Evolutionary conservation across 2,329 filamentous ascomycete genomes (phyloP).

Genomic region (Rhexocercosporidium sp.): DNA sequence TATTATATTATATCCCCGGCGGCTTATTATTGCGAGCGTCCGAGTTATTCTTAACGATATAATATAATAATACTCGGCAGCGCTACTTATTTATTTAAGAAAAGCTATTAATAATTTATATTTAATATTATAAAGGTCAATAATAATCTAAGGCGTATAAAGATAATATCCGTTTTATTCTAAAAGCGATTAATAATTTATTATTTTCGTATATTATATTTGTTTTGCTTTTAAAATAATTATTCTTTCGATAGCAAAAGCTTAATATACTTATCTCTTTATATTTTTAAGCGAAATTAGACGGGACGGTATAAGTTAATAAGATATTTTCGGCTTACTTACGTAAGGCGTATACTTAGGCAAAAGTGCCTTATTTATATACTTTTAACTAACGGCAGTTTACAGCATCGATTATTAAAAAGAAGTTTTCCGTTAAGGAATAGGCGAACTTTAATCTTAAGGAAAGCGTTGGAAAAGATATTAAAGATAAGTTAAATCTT

Average conservation of each 20-base stretch:
- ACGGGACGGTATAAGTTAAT: slow-evolving; percentile 18
- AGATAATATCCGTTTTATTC: too few species aligned
- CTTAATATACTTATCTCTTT: slow-evolving; percentile 14
- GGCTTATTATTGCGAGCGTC: too few species aligned
- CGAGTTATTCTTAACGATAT: too few species aligned
- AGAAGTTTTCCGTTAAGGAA: slow-evolving; percentile 26
- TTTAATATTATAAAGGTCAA: slow-evolving; percentile 27
- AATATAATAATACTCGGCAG: too few species aligned
- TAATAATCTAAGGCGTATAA: slow-evolving; percentile 23
- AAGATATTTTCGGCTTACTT: slow-evolving; percentile 17
- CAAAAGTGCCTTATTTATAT: slow-evolving; percentile 17
- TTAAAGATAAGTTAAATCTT: too few species aligned
- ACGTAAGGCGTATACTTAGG: slow-evolving; percentile 6
- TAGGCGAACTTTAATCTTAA: slow-evolving; percentile 25
- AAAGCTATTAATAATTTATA: slow-evolving; percentile 28
- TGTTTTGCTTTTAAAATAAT: slow-evolving; percentile 17
- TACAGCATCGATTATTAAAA: slow-evolving; percentile 18
- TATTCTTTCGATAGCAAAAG: slow-evolving; percentile 19
- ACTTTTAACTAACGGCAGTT: slow-evolving; percentile 18
- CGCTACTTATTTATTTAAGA: too few species aligned
- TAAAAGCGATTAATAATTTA: slow-evolving; percentile 21
- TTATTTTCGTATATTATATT: slow-evolving; percentile 23
- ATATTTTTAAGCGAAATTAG: slow-evolving; percentile 21
- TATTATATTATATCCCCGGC: too few species aligned
- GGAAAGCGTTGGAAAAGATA: neutral